phyloP scores from a whole-genome alignment of 768 basidiomycete species.

The Nidularia sp. region DNA sequence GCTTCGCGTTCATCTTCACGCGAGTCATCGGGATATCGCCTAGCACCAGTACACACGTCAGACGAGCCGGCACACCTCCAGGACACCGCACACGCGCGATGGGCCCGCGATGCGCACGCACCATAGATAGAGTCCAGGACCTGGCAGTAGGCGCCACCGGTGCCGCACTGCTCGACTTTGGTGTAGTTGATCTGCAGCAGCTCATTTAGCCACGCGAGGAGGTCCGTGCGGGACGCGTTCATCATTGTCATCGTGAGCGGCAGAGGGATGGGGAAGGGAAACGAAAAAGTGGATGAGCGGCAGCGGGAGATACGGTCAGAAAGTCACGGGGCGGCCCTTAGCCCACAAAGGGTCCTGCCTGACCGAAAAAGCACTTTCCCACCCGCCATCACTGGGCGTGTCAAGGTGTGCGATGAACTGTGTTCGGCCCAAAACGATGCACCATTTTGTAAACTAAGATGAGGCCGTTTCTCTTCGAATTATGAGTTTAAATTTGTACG shows the following conservation, averaged over 20 bases:
- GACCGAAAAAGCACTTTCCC: no score
- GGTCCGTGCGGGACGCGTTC: conserved; percentile 80
- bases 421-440: no score
- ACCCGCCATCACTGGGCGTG: no score
- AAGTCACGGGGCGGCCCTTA: no score
- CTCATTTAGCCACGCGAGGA: conserved; percentile 92
- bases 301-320: no score
- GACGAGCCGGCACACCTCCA: not conserved
- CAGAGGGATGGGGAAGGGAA: no score
- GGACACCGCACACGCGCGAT: conserved; percentile 11
- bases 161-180: conserved; percentile 89
- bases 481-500: no score
- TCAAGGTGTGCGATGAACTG: no score
- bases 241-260: conserved; percentile 12
- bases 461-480: no score
- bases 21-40: conserved; percentile 87
- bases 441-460: no score
- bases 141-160: conserved; percentile 92
- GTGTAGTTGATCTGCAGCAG: conserved; percentile 88
- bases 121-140: conserved; percentile 93
- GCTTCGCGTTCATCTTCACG: conserved; percentile 95
- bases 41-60: conserved; percentile 19
- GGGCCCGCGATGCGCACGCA: conserved; percentile 16
- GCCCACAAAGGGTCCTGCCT: no score
- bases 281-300: no score